Base-by-base conservation (phyloP, 2,329 filamentous ascomycete genomes). In the Fusarium agapanthi region DNA sequence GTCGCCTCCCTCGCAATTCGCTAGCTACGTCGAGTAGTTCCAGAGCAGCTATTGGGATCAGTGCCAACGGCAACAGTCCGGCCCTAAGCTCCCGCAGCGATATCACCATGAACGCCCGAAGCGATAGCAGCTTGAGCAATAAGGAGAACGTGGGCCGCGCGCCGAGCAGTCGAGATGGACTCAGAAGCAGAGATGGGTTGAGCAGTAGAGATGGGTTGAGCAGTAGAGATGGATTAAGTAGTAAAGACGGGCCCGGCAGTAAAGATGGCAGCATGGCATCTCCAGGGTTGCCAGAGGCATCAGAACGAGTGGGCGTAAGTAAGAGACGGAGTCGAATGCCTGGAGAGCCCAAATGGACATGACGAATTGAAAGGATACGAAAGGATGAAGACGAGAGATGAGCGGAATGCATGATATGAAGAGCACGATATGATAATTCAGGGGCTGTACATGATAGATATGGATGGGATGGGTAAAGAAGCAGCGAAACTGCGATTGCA, bases 41-140 rank as follows among this genome's bases (percentile, higher is more conserved):
- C 61, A 69, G 73, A 20, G 41, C 66, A 41, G 67, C 59, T 14
- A 61, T 64, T 9, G 64, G 71, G 11, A 55, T 56, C 58, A 64
- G 69, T 12, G 74, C 75, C 35, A 73, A 73, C 15, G 62, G 67
- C 22, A 71, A 71, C 35, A 73, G 70, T 38, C 57, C 70, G 34
- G 70, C 44, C n/a, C 32, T 67, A 9, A 59, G 66, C 55, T 71
- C 71, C 13, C 61, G 75, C 55, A 59, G 69, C 16, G 77, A 79
- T 32, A 69, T 78, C 3, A 77, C 80, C 28, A 78, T 81, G 75
- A 79, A 81, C 15, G 76, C 79, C 32, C 79, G 82, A 44, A 83
- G 81, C 62, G 81, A 84, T 34, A 84, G 83, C 77, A 81, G 79
- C 58, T 60, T 80, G 55, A 82, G 83, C 65, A 82, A 83, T 74